Base-by-base conservation (phyloP, 2,329 filamentous ascomycete genomes). In the Alternaria arbusti region DNA sequence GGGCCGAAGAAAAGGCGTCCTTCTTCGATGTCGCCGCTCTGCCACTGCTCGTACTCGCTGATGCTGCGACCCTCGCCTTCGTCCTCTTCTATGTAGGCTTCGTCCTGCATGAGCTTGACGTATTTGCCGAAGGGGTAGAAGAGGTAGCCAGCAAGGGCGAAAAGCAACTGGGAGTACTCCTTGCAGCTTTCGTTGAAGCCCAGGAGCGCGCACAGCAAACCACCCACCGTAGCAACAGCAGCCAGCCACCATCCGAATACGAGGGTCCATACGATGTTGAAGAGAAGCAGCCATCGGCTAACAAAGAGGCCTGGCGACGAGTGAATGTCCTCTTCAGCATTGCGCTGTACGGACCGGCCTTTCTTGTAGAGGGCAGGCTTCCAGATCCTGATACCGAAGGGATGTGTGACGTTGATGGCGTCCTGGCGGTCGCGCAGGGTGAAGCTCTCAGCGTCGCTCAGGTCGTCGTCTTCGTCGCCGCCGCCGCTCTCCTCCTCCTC, bases 341-440 rank as follows among this genome's bases (percentile, higher is more conserved):
- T 97, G 81, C 96, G 96, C 79, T 98, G 94, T 40, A 99, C 96
- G 1, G 96, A 99, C 60, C 96, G 90, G 73, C 91, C 90, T 81
- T 99, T 99, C 82, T 99, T 99, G 86, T 99, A 99, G 67, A 99
- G 81, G 1, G 96, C 96, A 46, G 96, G 96, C 81, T 99, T 99
- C 96, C 96, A 99, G 67, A 99, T 93, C 78, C 96, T 90, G 78
- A 99, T 98, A 85, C 96, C 96, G 74, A 99, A 99, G 0, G 96
- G 96, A 84, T 99, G 96, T 0, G 96, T 99, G 79, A 97, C 91
- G 82, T 99, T 99, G 85, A 99, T 99, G 69, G 96, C 96, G 78
- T 97, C 90, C 81, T 99, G 96, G 59, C 96, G 89, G 80, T 99
- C 96, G 80, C 96, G 97, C 72, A 99, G 87, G 0, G 96, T 99